Base-by-base conservation (phyloP, 2,329 filamentous ascomycete genomes). In the Nemania diffusa region DNA sequence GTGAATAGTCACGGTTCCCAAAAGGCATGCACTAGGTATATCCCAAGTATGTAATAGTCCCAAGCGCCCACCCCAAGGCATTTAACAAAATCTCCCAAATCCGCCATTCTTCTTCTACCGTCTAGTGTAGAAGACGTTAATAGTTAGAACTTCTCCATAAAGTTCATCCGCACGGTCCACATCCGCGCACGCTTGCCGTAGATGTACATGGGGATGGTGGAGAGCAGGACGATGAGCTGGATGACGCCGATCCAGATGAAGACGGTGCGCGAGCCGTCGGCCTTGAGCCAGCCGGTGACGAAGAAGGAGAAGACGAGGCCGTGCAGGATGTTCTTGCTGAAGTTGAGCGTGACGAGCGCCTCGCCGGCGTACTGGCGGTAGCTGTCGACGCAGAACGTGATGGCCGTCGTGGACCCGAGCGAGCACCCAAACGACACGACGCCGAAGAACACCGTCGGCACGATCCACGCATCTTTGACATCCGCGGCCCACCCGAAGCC, bases 341-440 rank as follows among this genome's bases (percentile, higher is more conserved):
- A 96, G 76, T 97, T 98, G 72, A 98, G 83, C 22, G 95, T 97
- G 15, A 98, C 96, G 37, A 98, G 85, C 2, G 95, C 94, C 80
- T 98, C 95, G 22, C 94, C 94, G 0, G 95, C 95, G 79, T 97
- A 97, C 75, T 97, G 91, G 11, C 94, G 87, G 79, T 98, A 97
- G 71, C 91, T 94, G 80, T 98, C 95, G 7, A 98, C 93, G 62
- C 92, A 94, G 74, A 97, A 98, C 0, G 95, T 97, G 75, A 98
- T 97, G 22, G 93, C 86, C 0, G 94, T 98, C 0, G 95, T 97
- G 29, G 91, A 94, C 0, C 93, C 95, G 1, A 98, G 84, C 2
- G 92, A 92, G 80, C 95, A 97, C 0, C 95, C 96, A 75, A 98
- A 97, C 0, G 92, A 96, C 34, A 97, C 90, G 55, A 97, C 79